Evolutionary conservation across 345 rosid species (phyloP), one percentile per base, ranked within the genome.

Genomic region (Corchorus capsularis): DNA sequence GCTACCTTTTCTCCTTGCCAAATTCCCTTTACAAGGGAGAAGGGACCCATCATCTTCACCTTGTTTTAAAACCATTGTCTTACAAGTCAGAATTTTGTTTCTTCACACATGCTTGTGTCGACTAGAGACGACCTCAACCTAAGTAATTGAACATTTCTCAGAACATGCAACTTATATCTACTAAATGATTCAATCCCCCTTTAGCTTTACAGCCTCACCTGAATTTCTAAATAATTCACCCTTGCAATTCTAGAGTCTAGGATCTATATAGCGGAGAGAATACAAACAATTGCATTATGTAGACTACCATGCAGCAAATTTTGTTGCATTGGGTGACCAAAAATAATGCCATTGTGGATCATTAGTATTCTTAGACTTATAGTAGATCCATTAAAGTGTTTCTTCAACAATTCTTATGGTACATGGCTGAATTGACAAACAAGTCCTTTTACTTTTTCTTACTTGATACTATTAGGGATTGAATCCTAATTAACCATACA

Each of bases 71-170:
- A 70, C 73, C 61, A 34, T 52, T 50, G 19, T n/a, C 47, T 6
- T 35, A 17, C 61, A 35, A 35, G 47, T 35, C 73, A 53, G 61
- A 52, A 17, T 5, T 5, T 70, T 53, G 61, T 37, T 70, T 52
- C 61, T 17, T 70, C 73, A 70, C 73, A 70, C 73, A 35, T 70
- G 73, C 34, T 53, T 53, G 73, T 70, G 73, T 70, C 47, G 46
- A 34, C 62, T 53, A 70, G 2, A 20, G 62, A 70, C 73, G 60
- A 50, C 73, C 73, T 69, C 17, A 69, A 69, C 46, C 46, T 27
- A 34, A 17, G 43, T 45, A 32, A 69, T 16, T 39, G 43, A 39
- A 39, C 43, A 39, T 39, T 39, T 3, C 43, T 39, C 43, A 3
- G 43, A 39, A 39, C 43, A 39, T 39, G 43, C 43, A 39, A 39